Base-by-base conservation (phyloP, 805 yeast species). In the Pichia scutulata region DNA sequence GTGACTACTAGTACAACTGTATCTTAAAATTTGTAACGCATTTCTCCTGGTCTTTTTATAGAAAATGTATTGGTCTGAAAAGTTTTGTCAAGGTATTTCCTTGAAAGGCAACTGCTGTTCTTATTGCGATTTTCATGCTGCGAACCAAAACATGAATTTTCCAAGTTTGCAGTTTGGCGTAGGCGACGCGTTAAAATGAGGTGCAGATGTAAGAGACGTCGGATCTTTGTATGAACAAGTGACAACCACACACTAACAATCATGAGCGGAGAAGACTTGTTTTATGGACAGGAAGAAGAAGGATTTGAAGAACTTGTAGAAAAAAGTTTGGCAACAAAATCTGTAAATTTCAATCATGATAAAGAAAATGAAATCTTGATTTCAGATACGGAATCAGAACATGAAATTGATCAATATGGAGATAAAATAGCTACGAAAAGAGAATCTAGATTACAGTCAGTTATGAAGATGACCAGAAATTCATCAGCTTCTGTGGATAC, bases 251-350 rank as follows among this genome's bases (percentile, higher is more conserved):
- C 24, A 21, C 13, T 3, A 3, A 23, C 1, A 7, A 24, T 24
- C 30, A 46, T 46, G 49, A 39, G n/a, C 7, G 55, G 55, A 45
- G 52, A 49, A 1, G 52, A 46, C 12, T 55, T 45, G 19, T 58
- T 49, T 48, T 53, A 49, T 30, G 54, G 57, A 41, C 65, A 62
- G 25, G 56, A 57, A 13, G 58, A 57, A 21, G 45, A 52, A n/a
- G 55, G 47, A 14, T 54, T 52, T 44, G 55, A 52, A 44, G 63
- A 56, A 48, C 50, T 53, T 23, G 43, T 52, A 26, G 55, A 55
- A 41, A 47, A 24, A 42, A 47, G 25, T 45, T 39, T 52, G 21
- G 49, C 28, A 2, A 41, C 33, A 7, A 42, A 24, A 22, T n/a
- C 16, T 4, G 49, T 25, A 1, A 22, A 39, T 4, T 42, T 43